phyloP scores from a whole-genome alignment of 176 grass and related monocot genomes.

The Phragmites australis region DNA sequence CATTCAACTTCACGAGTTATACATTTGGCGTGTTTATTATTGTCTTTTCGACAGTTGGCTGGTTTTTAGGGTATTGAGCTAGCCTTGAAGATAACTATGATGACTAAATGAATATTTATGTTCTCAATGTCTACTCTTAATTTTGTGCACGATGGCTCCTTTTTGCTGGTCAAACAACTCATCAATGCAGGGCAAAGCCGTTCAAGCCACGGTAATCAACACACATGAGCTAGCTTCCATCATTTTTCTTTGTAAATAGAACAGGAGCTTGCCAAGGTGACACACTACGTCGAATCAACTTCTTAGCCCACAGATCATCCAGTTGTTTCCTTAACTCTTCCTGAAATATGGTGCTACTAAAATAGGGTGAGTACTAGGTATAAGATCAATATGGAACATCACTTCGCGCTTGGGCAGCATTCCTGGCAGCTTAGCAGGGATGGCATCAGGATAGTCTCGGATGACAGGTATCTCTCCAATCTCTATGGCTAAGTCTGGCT shows the following conservation, averaged over 20 bases:
- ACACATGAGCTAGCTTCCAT: neutral
- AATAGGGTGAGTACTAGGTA: neutral
- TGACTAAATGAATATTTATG: too few species aligned
- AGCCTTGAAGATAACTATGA: too few species aligned
- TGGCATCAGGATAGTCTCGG: too few species aligned
- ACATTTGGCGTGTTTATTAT: too few species aligned
- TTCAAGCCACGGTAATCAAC: neutral
- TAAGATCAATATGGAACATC: neutral
- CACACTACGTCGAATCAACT: neutral
- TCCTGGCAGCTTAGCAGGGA: too few species aligned
- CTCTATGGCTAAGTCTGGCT: too few species aligned
- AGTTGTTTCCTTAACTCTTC: neutral
- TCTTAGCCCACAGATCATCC: neutral
- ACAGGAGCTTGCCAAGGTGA: neutral
- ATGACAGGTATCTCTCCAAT: too few species aligned
- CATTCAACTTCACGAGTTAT: too few species aligned
- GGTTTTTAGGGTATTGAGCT: too few species aligned
- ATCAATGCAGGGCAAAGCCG: neutral
- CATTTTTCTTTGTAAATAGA: neutral
- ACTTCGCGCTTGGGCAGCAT: neutral
- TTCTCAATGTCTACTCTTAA: too few species aligned
- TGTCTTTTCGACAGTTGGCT: too few species aligned
- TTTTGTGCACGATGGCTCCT: too few species aligned
- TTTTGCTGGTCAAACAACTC: conserved; percentile 9
- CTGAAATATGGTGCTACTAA: neutral